Evolutionary conservation across 1,284 basidiomycete genomes (phyloP).

Genomic region (Ceratobasidium sp.): DNA sequence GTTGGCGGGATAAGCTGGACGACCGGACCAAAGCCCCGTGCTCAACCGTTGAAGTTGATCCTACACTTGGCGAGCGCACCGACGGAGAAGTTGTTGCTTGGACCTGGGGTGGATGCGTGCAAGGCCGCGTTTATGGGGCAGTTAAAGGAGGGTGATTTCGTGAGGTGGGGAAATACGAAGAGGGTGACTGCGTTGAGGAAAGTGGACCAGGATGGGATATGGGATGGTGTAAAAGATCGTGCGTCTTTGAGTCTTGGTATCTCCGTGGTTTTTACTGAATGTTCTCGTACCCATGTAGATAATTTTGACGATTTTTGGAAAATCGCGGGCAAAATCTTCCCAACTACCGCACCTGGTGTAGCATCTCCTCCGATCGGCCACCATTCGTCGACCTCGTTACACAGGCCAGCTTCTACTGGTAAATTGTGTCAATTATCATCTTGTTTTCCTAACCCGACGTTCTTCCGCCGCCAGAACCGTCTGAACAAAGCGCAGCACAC

Average conservation of each 20-base stretch:
- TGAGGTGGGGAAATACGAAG: slow-evolving; percentile 94
- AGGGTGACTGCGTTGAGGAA: slow-evolving; percentile 90
- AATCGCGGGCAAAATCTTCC: slow-evolving; percentile 88
- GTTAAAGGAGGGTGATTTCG: slow-evolving; percentile 94
- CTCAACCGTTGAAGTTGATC: slow-evolving; percentile 78
- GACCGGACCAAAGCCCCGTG: slow-evolving; percentile 55
- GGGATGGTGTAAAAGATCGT: slow-evolving; percentile 95
- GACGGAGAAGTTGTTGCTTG: slow-evolving; percentile 83
- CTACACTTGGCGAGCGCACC: slow-evolving; percentile 90
- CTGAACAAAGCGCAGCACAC: slow-evolving; percentile 75
- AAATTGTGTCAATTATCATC: background rate
- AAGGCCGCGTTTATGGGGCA: slow-evolving; percentile 94
- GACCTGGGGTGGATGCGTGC: slow-evolving; percentile 84
- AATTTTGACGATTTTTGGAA: slow-evolving; percentile 96
- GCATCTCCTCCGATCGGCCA: slow-evolving; percentile 34
- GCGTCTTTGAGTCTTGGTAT: slow-evolving; percentile 57
- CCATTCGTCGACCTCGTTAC: slow-evolving; percentile 28
- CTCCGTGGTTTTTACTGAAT: background rate
- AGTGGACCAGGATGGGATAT: slow-evolving; percentile 91
- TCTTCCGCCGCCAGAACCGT: background rate
- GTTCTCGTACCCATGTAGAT: slow-evolving; percentile 64
- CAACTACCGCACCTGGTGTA: slow-evolving; percentile 68
- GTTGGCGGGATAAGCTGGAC: slow-evolving; percentile 27
- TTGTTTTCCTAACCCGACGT: background rate
- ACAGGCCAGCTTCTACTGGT: slow-evolving; percentile 38